Evolutionary conservation across 805 yeast species (phyloP), one percentile per base, ranked within the genome.

Genomic region (Hagleromyces aurorensis): DNA sequence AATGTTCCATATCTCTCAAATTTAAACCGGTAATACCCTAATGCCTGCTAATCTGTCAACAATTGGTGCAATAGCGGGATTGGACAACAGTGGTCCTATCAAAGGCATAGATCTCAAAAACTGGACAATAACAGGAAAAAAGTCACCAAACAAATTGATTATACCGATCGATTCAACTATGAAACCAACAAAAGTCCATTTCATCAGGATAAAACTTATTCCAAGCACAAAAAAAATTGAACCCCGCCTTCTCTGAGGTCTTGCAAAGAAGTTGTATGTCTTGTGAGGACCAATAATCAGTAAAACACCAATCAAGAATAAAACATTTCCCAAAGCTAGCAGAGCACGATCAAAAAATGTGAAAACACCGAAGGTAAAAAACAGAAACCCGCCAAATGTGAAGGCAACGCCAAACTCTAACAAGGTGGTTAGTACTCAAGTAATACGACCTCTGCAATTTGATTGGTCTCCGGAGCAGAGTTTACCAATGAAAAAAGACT

Each of bases 321-420:
- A 52, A 30, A 72, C 70, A 54, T 91, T 89, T 11, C 97, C 97
- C 50, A 91, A 68, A 1, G 96, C 95, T 37, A 89, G 65, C 20
- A 89, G 65, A 0, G 93, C 87, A 6, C 94, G 67, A 52, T 91
- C 96, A 50, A 91, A 91, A 40, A 89, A 75, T 11, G 94, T 72
- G 47, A 86, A 46, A 17, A 89, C 69, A 5, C 98, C 98, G 13
- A 89, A 62, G 4, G 83, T 48, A 56, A 91, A 81, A 51, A 85
- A 78, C 15, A 81, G 50, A 27, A 78, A 70, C 6, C 77, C 95
- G 19, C 79, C 81, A 11, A 93, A 86, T 4, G 95, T 83, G 65
- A 86, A 79, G 3, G 84, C 95, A 12, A 84, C 96, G 20, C 97
- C 97, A 48, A 79, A 76, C 59, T 86, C 94, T 83, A 33, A 13